These are phyloP conservation scores for Malassezia japonica DNA, from an alignment of 1,284 basidiomycete species.

Conservation along the genomic window DNA sequence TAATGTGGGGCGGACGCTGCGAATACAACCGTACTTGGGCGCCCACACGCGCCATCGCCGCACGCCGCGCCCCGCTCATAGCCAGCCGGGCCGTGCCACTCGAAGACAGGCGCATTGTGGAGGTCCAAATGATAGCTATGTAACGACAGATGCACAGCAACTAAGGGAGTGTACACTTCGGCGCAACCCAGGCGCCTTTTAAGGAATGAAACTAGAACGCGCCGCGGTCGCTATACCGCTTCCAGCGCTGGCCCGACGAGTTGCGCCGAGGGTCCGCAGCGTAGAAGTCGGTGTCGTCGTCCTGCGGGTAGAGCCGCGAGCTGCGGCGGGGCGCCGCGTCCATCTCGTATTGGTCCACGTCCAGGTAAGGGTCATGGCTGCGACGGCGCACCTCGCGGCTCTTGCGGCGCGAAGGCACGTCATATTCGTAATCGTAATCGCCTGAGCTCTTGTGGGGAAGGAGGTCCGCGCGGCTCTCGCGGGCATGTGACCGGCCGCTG, in stretches of 20 bases:
- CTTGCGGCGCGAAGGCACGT: neutral
- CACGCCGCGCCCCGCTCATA: neutral
- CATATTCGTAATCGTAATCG: conserved; percentile 13
- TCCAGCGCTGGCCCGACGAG: neutral
- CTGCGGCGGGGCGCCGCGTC: neutral
- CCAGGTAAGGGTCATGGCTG: neutral
- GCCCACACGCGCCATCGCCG: neutral
- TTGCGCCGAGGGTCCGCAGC: neutral
- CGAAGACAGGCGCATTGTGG: too few relatives aligned
- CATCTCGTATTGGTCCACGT: neutral
- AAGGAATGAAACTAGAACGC: neutral
- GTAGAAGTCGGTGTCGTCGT: neutral
- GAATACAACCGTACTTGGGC: neutral
- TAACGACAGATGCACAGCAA: too few relatives aligned
- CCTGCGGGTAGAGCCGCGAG: conserved; percentile 8
- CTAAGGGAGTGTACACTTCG: too few relatives aligned
- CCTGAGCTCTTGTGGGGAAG: too few relatives aligned
- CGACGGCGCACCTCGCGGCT: conserved; percentile 3
- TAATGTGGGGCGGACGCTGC: conserved; percentile 19
- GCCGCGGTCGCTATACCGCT: conserved; percentile 7
- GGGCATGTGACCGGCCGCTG: neutral
- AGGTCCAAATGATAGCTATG: too few relatives aligned
- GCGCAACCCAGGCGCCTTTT: too few relatives aligned
- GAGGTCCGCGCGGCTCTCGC: neutral
- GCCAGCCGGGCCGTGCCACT: too few relatives aligned